These are phyloP conservation scores for Magnaporthiopsis poae DNA, from an alignment of 2,329 filamentous ascomycete genomes.

Conservation along the genomic window DNA sequence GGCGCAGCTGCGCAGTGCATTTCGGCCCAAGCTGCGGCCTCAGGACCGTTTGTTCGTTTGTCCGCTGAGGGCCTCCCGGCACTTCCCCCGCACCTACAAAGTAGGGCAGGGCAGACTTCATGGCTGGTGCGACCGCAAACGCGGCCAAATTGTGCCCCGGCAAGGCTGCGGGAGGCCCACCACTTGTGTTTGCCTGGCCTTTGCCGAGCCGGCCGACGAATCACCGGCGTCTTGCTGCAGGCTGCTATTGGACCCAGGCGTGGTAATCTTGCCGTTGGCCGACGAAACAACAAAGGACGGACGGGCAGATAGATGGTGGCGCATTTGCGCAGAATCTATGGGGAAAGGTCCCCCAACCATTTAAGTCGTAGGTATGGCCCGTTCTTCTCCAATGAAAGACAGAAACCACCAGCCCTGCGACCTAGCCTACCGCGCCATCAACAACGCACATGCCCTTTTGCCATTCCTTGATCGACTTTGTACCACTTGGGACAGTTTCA, in stretches of 20 bases:
- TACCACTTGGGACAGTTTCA: not conserved
- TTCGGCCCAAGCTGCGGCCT: not conserved
- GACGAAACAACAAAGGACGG: not conserved
- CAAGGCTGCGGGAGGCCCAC: not conserved
- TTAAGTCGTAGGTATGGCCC: too few relatives aligned
- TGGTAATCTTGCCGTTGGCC: not conserved
- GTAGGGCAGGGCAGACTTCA: not conserved
- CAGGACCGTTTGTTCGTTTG: not conserved
- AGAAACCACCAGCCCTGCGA: not conserved
- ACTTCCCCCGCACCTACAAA: not conserved
- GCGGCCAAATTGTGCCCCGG: not conserved
- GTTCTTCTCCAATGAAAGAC: not conserved
- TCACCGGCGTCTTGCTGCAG: not conserved
- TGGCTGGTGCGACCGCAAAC: not conserved
- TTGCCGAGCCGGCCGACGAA: not conserved
- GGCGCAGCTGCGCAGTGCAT: not conserved
- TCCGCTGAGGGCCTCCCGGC: not conserved
- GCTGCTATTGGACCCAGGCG: not conserved
- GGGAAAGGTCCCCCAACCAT: not conserved
- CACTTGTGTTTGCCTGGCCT: not conserved
- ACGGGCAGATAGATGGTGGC: too few relatives aligned
- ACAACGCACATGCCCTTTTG: not conserved
- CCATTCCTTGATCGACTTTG: not conserved
- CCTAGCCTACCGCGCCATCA: not conserved
- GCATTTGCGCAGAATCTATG: not conserved